Percentiles rank a stretch among this genome's conserved stretches.
Conservation (phyloP, 345 rosid genomes). For the Salix suchowensis region DNA sequence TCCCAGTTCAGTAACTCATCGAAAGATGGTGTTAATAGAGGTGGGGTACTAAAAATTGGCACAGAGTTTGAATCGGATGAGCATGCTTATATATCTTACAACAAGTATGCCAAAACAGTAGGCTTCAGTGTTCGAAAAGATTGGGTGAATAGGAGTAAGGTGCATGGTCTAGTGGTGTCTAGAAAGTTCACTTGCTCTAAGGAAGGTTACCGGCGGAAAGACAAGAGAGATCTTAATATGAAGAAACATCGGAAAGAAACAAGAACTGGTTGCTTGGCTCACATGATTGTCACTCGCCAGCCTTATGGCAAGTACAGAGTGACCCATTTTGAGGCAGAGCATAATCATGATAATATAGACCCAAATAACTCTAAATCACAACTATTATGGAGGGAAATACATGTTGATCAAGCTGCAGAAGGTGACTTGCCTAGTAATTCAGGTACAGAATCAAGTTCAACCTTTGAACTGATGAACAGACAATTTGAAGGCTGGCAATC, state of each 20-base stretch:
- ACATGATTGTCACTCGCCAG: slow-evolving; percentile 33
- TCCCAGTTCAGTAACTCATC: slow-evolving; percentile 14
- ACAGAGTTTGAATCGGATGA: slow-evolving; percentile 30
- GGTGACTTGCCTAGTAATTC: slow-evolving; percentile 1
- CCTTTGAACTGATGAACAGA: slow-evolving; percentile 6
- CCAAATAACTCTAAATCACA: not conserved
- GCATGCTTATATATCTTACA: slow-evolving; percentile 26
- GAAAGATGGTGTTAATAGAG: slow-evolving; percentile 6
- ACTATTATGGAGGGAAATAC: slow-evolving; percentile 22
- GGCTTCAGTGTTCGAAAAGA: slow-evolving; percentile 28
- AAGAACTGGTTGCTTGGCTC: slow-evolving; percentile 40
- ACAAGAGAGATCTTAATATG: slow-evolving; percentile 22
- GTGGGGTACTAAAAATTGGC: slow-evolving; percentile 19
- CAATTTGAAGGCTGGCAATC: slow-evolving; percentile 15
- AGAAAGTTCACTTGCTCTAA: slow-evolving; percentile 40
- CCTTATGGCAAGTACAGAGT: slow-evolving; percentile 34
- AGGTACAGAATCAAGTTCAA: slow-evolving; percentile 12
- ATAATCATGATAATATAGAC: slow-evolving; percentile 35
- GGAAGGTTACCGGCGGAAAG: slow-evolving; percentile 39
- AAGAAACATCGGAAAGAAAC: slow-evolving; percentile 37
- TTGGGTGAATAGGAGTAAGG: slow-evolving; percentile 31
- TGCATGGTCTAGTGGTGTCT: slow-evolving; percentile 30
- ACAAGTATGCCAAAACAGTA: slow-evolving; percentile 19
- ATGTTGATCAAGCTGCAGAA: slow-evolving; percentile 17
- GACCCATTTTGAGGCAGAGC: slow-evolving; percentile 34